A percentile compares a stretch with the other conserved stretches of the same genome.
These are phyloP conservation scores for Rhizophora mangle DNA, from an alignment of 345 rosid genomes.

Conservation along the genomic window DNA sequence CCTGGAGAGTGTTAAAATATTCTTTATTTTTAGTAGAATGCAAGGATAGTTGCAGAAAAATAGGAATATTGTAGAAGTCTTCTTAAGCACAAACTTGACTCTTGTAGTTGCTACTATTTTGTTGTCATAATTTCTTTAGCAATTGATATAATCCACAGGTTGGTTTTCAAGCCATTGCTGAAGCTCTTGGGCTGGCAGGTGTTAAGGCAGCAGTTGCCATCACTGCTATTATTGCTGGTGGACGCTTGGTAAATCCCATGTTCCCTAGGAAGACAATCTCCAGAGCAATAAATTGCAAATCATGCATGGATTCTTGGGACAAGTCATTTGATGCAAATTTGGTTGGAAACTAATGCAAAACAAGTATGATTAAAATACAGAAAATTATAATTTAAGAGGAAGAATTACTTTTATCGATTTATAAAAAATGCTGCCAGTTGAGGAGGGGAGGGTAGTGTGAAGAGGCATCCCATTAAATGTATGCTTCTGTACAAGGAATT, in stretches of 20 bases:
- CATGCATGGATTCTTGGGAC: not conserved
- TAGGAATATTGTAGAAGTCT: not conserved
- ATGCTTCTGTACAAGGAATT: not conserved
- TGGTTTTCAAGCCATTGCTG: constrained; percentile 97
- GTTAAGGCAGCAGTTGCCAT: constrained; percentile 95
- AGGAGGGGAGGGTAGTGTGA: not conserved
- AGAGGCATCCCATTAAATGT: not conserved
- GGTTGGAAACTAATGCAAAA: not conserved
- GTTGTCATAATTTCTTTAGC: constrained; percentile 8
- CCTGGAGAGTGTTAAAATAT: not conserved
- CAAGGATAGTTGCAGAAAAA: not conserved
- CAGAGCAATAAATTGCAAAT: not conserved
- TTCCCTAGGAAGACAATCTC: constrained; percentile 6
- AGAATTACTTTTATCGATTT: not conserved
- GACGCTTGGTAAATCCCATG: constrained; percentile 73
- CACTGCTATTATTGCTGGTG: constrained; percentile 93
- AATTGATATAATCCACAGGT: constrained; percentile 42
- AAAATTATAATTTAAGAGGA: not conserved
- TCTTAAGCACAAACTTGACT: not conserved
- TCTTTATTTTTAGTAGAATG: not conserved
- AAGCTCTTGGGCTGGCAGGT: constrained; percentile 97
- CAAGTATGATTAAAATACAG: not conserved
- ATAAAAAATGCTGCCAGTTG: not conserved
- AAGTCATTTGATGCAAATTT: not conserved
- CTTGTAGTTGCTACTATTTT: constrained; percentile 2